Evolutionary conservation across 2,329 filamentous ascomycete genomes (phyloP).

Genomic region (Parastagonospora nodorum): DNA sequence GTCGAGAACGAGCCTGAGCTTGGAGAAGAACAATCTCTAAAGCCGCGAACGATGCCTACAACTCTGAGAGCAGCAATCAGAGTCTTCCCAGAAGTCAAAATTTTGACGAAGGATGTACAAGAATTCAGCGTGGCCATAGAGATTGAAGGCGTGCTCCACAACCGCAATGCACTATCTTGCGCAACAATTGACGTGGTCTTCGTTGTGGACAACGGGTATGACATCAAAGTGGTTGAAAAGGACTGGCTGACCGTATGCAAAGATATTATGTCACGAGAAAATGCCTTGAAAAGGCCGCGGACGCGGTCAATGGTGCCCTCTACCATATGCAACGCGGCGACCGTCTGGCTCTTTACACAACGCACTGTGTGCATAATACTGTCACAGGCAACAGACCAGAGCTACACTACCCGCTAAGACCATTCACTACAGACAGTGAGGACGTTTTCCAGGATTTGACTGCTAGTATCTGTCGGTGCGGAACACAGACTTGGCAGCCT

Average conservation of each 20-base stretch:
- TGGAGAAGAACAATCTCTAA: background rate
- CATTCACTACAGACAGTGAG: conserved; percentile 16
- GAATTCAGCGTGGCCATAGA: conserved; percentile 40
- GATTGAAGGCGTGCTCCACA: conserved; percentile 33
- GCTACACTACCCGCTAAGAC: conserved; percentile 24
- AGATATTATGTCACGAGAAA: conserved; percentile 38
- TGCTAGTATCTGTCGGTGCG: conserved; percentile 19
- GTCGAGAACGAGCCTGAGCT: conserved; percentile 11
- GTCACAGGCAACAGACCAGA: conserved; percentile 35
- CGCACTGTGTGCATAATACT: conserved; percentile 35
- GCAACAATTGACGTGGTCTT: conserved; percentile 40
- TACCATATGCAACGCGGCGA: conserved; percentile 25
- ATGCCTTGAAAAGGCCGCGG: conserved; percentile 25
- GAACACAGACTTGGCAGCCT: conserved; percentile 32
- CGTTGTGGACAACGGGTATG: conserved; percentile 47
- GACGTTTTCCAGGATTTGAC: conserved; percentile 23
- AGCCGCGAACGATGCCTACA: conserved; percentile 11
- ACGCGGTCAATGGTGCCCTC: conserved; percentile 22
- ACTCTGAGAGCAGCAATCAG: conserved; percentile 27
- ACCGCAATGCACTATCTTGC: conserved; percentile 19
- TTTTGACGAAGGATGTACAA: conserved; percentile 23
- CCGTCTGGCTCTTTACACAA: conserved; percentile 37
- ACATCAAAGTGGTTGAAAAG: background rate
- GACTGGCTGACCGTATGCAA: conserved; percentile 2
- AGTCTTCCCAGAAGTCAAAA: conserved; percentile 25